phyloP scores from a whole-genome alignment of 2,329 filamentous ascomycete species.

The Ophiostoma perfectum region DNA sequence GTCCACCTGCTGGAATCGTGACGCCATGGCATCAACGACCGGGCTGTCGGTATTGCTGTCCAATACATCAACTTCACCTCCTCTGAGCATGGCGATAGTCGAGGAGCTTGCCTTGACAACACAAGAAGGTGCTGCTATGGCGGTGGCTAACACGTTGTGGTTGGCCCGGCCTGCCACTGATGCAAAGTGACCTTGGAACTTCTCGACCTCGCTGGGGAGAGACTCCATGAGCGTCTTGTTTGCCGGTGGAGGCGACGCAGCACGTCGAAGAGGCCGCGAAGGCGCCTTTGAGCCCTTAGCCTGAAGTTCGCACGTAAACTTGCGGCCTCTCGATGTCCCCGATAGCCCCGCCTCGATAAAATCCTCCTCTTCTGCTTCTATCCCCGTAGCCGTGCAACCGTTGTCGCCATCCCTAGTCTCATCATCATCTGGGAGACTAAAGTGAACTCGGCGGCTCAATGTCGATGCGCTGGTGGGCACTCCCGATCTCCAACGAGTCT shows the following conservation, averaged over 20 bases:
- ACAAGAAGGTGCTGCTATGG: neutral
- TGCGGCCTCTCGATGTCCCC: neutral
- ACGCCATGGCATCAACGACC: neutral
- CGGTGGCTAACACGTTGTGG: constrained; percentile 39
- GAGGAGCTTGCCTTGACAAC: neutral
- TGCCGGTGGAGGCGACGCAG: constrained; percentile 43
- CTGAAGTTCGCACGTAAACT: neutral
- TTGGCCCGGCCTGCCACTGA: constrained; percentile 27
- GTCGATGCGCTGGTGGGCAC: neutral
- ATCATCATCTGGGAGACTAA: constrained; percentile 27
- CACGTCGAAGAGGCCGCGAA: constrained; percentile 20
- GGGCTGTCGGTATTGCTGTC: neutral
- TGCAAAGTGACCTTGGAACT: constrained; percentile 34
- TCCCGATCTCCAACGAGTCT: constrained; percentile 22
- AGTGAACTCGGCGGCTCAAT: constrained; percentile 33
- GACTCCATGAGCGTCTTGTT: constrained; percentile 31
- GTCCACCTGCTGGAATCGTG: constrained; percentile 36
- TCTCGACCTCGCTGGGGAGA: constrained; percentile 35
- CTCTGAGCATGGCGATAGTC: constrained; percentile 7
- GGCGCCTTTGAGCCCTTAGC: neutral
- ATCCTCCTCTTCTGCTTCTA: constrained; percentile 19
- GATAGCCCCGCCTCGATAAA: constrained; percentile 22
- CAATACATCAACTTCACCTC: neutral
- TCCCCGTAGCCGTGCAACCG: no score
- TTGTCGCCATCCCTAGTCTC: no score